These are phyloP conservation scores for Butyriboletus loyo DNA, from an alignment of 768 basidiomycete genomes.

Conservation along the genomic window DNA sequence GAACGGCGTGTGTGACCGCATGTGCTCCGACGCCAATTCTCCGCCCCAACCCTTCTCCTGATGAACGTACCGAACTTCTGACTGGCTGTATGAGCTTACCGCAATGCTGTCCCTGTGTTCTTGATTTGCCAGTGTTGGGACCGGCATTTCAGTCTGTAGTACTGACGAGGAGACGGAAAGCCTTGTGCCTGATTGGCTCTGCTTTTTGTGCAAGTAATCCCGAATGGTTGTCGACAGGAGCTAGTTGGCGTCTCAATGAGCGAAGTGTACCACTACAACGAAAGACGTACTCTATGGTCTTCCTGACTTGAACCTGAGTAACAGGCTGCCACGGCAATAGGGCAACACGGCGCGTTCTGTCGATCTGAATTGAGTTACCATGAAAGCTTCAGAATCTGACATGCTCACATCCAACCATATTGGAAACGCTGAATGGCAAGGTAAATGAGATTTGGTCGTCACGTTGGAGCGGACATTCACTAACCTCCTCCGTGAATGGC, in stretches of 20 bases:
- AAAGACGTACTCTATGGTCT: conserved; percentile 64
- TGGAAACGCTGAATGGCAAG: conserved; percentile 61
- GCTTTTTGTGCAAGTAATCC: conserved; percentile 67
- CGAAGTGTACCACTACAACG: background rate
- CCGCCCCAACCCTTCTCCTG: conserved; percentile 33
- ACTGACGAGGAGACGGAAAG: conserved; percentile 25
- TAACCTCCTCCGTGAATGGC: conserved; percentile 75
- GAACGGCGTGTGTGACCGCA: conserved; percentile 39
- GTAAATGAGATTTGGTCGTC: background rate
- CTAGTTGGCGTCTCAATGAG: conserved; percentile 33
- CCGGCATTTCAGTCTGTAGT: conserved; percentile 27
- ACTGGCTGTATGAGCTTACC: conserved; percentile 27
- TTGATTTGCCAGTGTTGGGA: conserved; percentile 28
- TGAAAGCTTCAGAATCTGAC: background rate
- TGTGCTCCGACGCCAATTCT: conserved; percentile 35
- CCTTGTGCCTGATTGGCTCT: conserved; percentile 19
- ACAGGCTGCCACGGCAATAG: conserved; percentile 73
- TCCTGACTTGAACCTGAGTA: conserved; percentile 82
- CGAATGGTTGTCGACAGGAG: conserved; percentile 62
- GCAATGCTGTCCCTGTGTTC: conserved; percentile 30
- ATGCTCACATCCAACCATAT: conserved; percentile 73
- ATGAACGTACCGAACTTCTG: conserved; percentile 27
- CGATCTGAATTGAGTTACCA: conserved; percentile 1
- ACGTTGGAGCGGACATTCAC: conserved; percentile 22
- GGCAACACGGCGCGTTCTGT: conserved; percentile 80